Percentiles rank a stretch among this genome's conserved stretches.
These are phyloP conservation scores for Astrocystis sublimbata DNA, from an alignment of 495 filamentous ascomycete species.

Conservation along the genomic window DNA sequence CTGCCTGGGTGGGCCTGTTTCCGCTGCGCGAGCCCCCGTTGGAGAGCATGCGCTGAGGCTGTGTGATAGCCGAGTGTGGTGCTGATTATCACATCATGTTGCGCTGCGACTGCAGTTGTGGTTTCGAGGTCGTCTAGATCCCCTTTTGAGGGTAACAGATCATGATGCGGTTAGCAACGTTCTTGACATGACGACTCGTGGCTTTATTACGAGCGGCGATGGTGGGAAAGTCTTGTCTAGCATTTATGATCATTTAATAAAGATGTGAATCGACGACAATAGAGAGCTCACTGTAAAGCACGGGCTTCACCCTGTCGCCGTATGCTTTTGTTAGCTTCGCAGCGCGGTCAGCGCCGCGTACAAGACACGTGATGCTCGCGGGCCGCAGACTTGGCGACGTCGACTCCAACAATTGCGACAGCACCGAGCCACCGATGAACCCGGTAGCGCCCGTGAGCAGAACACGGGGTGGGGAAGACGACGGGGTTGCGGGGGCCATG, in stretches of 20 bases:
- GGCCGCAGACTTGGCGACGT: constrained; percentile 13
- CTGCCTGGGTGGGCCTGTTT: constrained; percentile 29
- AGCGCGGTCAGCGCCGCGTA: constrained; percentile 24
- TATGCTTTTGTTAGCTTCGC: constrained; percentile 20
- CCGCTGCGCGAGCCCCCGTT: constrained; percentile 39
- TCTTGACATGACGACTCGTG: not conserved
- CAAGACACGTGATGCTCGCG: constrained; percentile 20
- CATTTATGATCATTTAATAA: too few species aligned
- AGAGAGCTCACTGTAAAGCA: constrained; percentile 21
- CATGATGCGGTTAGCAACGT: not conserved
- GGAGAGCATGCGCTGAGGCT: constrained; percentile 32
- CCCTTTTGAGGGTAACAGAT: not conserved
- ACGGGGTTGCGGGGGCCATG: constrained; percentile 24
- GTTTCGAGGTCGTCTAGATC: constrained; percentile 36
- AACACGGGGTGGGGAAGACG: constrained; percentile 14
- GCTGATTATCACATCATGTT: constrained; percentile 47
- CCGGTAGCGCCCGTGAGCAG: constrained; percentile 34
- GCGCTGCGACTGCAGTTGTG: constrained; percentile 29
- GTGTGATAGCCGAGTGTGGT: constrained; percentile 36
- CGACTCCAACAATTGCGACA: constrained; percentile 24
- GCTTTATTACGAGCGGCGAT: not conserved
- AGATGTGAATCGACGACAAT: not conserved
- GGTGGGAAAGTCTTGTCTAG: too few species aligned
- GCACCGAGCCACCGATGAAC: constrained; percentile 33
- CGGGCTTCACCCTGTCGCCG: constrained; percentile 22